These are phyloP conservation scores for Aspergillus sclerotiicarbonarius DNA, from an alignment of 495 filamentous ascomycete species.

Conservation along the genomic window DNA sequence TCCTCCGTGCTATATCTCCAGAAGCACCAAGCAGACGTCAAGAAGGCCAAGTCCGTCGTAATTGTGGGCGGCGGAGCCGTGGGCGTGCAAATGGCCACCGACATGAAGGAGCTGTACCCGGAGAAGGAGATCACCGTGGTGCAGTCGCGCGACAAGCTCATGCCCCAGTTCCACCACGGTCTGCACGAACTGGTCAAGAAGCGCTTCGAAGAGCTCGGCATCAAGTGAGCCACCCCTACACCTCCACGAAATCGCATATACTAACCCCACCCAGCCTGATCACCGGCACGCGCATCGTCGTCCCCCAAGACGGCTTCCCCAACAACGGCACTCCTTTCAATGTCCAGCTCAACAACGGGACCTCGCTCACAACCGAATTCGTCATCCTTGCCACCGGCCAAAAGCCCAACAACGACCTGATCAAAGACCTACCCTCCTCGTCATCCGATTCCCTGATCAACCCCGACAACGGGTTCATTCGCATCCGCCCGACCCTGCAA, in stretches of 20 bases:
- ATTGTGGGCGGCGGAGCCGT: slow-evolving; percentile 62
- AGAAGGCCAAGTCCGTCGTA: slow-evolving; percentile 43
- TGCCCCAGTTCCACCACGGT: slow-evolving; percentile 50
- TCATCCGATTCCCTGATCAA: slow-evolving; percentile 39
- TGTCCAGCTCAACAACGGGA: slow-evolving; percentile 36
- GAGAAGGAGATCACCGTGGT: slow-evolving; percentile 58
- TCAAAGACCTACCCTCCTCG: slow-evolving; percentile 40
- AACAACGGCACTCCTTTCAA: slow-evolving; percentile 27
- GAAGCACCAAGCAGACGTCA: slow-evolving; percentile 35
- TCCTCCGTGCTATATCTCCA: slow-evolving; percentile 40
- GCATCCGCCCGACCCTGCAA: slow-evolving; percentile 56
- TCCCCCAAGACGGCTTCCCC: slow-evolving; percentile 33
- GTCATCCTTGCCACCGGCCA: slow-evolving; percentile 58
- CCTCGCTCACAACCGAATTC: slow-evolving; percentile 33
- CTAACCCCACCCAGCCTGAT: slow-evolving; percentile 22
- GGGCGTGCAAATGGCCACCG: slow-evolving; percentile 59
- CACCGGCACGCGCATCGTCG: slow-evolving; percentile 33
- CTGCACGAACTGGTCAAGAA: slow-evolving; percentile 47
- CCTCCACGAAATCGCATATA: background rate
- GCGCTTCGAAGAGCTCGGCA: slow-evolving; percentile 40
- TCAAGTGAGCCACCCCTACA: slow-evolving; percentile 19
- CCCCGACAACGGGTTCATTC: slow-evolving; percentile 48
- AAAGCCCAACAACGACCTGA: slow-evolving; percentile 52
- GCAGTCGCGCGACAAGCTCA: slow-evolving; percentile 52
- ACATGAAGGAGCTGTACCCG: slow-evolving; percentile 57